These are phyloP conservation scores for Senna tora DNA, from an alignment of 306 rosid genomes.

Conservation along the genomic window DNA sequence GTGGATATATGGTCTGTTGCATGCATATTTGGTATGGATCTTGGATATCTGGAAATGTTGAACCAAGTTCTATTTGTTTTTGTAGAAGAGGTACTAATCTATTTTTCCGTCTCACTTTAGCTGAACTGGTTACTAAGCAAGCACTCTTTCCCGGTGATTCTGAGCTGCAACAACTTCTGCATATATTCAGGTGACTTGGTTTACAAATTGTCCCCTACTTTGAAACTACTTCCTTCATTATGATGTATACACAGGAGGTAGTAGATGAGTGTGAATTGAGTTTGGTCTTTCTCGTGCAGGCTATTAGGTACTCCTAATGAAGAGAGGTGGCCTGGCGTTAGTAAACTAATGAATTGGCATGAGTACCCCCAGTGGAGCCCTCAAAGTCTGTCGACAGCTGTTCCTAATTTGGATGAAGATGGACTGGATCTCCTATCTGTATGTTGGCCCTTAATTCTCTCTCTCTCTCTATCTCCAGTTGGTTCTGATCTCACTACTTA, in stretches of 20 bases:
- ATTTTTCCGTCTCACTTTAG: slow-evolving; percentile 38
- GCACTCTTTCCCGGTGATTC: slow-evolving; percentile 94
- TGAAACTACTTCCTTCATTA: neutral
- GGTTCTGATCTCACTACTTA: neutral
- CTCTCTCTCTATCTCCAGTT: neutral
- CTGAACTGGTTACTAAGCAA: slow-evolving; percentile 86
- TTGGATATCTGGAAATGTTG: neutral
- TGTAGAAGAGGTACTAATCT: neutral
- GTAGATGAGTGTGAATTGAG: neutral
- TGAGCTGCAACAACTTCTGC: slow-evolving; percentile 97
- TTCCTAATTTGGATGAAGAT: slow-evolving; percentile 65
- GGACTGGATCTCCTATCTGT: slow-evolving; percentile 53
- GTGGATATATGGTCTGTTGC: slow-evolving; percentile 97
- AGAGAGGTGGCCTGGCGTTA: slow-evolving; percentile 91
- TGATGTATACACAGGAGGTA: neutral
- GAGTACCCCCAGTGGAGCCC: slow-evolving; percentile 95
- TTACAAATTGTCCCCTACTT: neutral
- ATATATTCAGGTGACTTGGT: slow-evolving; percentile 74
- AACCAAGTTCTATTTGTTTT: neutral
- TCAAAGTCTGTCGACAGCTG: slow-evolving; percentile 63
- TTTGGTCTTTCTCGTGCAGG: slow-evolving; percentile 44
- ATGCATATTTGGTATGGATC: slow-evolving; percentile 79
- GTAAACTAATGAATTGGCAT: slow-evolving; percentile 92
- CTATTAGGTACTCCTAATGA: slow-evolving; percentile 94
- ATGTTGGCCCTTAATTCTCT: neutral